A percentile compares a stretch with the other conserved stretches of the same genome.
Evolutionary conservation across 2,329 filamentous ascomycete genomes (phyloP).

Genomic region (Penicillium sp.): DNA sequence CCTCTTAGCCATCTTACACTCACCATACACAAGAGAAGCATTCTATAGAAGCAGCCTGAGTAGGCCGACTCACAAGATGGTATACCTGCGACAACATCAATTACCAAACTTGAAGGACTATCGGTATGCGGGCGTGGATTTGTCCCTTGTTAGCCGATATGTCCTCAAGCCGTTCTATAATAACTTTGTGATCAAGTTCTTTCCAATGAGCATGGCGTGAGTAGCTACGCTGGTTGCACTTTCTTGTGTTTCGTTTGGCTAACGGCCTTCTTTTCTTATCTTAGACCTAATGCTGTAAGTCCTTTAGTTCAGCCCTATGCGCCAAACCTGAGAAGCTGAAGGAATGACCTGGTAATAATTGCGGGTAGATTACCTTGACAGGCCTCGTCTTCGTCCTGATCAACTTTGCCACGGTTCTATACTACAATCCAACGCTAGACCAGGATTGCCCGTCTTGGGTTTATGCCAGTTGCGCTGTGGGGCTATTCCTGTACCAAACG

Average conservation of each 20-base stretch:
- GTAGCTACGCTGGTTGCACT: conserved; percentile 36
- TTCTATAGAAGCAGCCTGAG: conserved; percentile 1
- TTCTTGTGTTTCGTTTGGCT: conserved; percentile 16
- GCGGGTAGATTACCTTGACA: conserved; percentile 75
- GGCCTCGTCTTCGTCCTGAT: conserved; percentile 88
- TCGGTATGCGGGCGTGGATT: conserved; percentile 93
- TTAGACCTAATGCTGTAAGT: conserved; percentile 56
- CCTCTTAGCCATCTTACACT: not conserved
- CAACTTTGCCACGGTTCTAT: conserved; percentile 90
- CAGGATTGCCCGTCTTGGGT: conserved; percentile 95
- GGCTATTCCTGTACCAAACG: conserved; percentile 94
- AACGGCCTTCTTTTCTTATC: conserved; percentile 22
- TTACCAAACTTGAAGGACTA: conserved; percentile 89
- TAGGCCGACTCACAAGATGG: conserved; percentile 63
- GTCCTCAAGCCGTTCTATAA: conserved; percentile 98
- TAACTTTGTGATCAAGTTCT: conserved; percentile 89
- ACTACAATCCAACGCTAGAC: conserved; percentile 94
- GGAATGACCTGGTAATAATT: conserved; percentile 20
- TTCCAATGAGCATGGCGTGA: conserved; percentile 92
- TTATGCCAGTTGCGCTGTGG: conserved; percentile 87
- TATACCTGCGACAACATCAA: conserved; percentile 91
- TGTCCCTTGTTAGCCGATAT: conserved; percentile 87
- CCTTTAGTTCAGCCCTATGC: conserved; percentile 13
- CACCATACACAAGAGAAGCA: conserved; percentile 1
- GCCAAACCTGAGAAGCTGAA: not conserved